Percentiles rank a stretch among this genome's conserved stretches.
These are phyloP conservation scores for Urostyla sp. DNA, from an alignment of 73 alveolate species.

Conservation along the genomic window DNA sequence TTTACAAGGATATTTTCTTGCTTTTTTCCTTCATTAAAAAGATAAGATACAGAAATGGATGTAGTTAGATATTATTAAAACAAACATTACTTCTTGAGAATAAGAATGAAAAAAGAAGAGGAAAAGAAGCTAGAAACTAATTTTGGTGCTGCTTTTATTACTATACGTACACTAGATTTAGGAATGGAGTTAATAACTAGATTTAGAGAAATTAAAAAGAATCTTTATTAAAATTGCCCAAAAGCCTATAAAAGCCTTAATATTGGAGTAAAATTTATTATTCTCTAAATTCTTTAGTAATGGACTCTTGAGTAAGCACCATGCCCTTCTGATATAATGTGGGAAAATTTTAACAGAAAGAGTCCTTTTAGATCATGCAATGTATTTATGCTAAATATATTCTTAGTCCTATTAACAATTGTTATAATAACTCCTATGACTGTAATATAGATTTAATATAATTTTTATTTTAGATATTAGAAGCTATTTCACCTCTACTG, in stretches of 20 bases:
- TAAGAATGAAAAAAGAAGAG: background rate
- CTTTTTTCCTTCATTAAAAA: conserved; percentile 36
- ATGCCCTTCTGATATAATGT: conserved; percentile 86
- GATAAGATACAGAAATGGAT: background rate
- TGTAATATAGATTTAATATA: background rate
- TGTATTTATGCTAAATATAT: conserved; percentile 67
- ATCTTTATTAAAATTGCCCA: background rate
- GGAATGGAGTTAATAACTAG: background rate
- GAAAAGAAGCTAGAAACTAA: background rate
- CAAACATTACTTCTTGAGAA: background rate
- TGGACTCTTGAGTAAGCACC: conserved; percentile 87
- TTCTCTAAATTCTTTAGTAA: conserved; percentile 23
- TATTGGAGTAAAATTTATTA: background rate
- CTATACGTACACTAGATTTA: background rate
- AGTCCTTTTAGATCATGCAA: conserved; percentile 72
- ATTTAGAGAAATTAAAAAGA: background rate
- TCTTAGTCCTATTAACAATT: conserved; percentile 73
- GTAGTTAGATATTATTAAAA: background rate
- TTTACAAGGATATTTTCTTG: background rate
- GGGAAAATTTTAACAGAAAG: conserved; percentile 86
- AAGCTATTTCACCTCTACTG: conserved; percentile 77
- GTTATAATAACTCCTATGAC: conserved; percentile 49
- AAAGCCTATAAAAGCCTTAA: background rate
- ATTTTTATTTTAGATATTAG: conserved; percentile 48
- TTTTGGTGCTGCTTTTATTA: conserved; percentile 45